Evolutionary conservation across 2,329 filamentous ascomycete species (phyloP).

Genomic region (Ascochyta clinopodiicola): DNA sequence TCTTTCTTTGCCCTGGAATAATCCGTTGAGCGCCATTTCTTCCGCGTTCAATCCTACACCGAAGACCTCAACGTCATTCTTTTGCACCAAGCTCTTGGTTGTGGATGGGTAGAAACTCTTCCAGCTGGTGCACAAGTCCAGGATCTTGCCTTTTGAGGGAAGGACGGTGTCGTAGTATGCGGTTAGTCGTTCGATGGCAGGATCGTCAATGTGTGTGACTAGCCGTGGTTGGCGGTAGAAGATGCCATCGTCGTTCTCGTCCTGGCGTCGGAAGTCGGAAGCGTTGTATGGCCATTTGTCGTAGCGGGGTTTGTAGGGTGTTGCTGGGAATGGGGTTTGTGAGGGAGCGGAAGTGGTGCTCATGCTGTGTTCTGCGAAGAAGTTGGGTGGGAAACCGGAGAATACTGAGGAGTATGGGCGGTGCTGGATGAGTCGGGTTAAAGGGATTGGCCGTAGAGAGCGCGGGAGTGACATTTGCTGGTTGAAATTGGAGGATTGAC

Average conservation of each 20-base stretch:
- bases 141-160: constrained; percentile 50
- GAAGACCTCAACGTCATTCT: constrained; percentile 49
- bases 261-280: constrained; percentile 50
- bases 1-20: constrained; percentile 38
- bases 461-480: neutral
- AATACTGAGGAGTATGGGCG: constrained; percentile 9
- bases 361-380: constrained; percentile 13
- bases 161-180: constrained; percentile 56
- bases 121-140: constrained; percentile 62
- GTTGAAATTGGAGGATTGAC: too few species aligned
- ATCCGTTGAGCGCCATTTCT: constrained; percentile 53
- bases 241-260: constrained; percentile 41
- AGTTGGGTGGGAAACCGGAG: constrained; percentile 9
- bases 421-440: neutral
- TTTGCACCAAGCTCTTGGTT: constrained; percentile 39
- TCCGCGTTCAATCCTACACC: constrained; percentile 58
- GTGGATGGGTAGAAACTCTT: constrained; percentile 53
- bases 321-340: constrained; percentile 13
- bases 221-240: constrained; percentile 56
- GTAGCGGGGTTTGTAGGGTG: constrained; percentile 25
- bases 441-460: neutral
- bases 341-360: neutral
- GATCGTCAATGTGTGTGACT: constrained; percentile 62
- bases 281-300: constrained; percentile 27
- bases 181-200: constrained; percentile 53